phyloP scores from a whole-genome alignment of 805 yeast species.

The Lipomyces mesembrius region DNA sequence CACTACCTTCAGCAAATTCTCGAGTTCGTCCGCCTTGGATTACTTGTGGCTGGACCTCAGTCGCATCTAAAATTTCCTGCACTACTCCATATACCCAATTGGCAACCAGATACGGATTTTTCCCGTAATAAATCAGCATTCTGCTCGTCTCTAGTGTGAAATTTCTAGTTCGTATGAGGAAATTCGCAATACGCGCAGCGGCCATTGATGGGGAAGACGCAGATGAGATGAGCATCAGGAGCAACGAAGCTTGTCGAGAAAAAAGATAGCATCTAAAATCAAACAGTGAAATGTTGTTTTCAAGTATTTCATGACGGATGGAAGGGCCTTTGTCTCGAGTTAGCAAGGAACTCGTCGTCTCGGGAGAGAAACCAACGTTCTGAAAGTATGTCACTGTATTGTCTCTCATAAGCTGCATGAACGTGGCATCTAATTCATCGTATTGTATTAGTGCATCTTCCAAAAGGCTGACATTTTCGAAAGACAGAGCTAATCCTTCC shows the following conservation, averaged over 20 bases:
- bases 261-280: slow-evolving; percentile 49
- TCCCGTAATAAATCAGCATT: slow-evolving; percentile 38
- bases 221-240: slow-evolving; percentile 42
- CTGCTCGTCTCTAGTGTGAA: slow-evolving; percentile 52
- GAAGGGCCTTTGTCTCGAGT: slow-evolving; percentile 34
- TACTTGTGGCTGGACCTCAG: slow-evolving; percentile 40
- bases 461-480: slow-evolving; percentile 59
- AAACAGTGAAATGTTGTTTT: slow-evolving; percentile 47
- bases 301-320: slow-evolving; percentile 43
- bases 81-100: slow-evolving; percentile 48
- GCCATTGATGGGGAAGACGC: slow-evolving; percentile 43
- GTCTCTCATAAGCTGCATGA: slow-evolving; percentile 39
- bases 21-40: slow-evolving; percentile 43
- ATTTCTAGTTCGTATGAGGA: slow-evolving; percentile 43
- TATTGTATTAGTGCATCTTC: slow-evolving; percentile 65
- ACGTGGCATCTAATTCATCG: slow-evolving; percentile 50
- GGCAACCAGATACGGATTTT: slow-evolving; percentile 38
- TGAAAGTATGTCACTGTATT: slow-evolving; percentile 44
- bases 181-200: slow-evolving; percentile 43
- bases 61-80: slow-evolving; percentile 50
- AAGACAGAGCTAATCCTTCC: slow-evolving; percentile 58
- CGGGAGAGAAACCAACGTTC: slow-evolving; percentile 42
- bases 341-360: slow-evolving; percentile 33
- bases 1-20: slow-evolving; percentile 49
- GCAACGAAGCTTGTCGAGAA: slow-evolving; percentile 45